Base-by-base conservation (phyloP, 2,329 filamentous ascomycete species). In the Hypoxylon sp. region DNA sequence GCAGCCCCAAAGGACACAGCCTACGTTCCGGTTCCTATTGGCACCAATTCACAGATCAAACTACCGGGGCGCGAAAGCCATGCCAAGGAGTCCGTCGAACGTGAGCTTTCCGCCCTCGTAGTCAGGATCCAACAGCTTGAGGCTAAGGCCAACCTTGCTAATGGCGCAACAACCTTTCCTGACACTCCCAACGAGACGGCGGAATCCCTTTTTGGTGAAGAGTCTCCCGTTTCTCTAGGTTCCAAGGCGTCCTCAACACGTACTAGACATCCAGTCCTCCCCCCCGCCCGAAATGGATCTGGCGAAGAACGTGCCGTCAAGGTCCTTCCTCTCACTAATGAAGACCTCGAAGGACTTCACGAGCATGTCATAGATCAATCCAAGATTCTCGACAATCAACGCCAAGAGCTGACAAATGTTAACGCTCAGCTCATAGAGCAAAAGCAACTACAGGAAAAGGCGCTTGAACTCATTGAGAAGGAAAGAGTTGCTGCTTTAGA, bases 351-450 rank as follows among this genome's bases (percentile, higher is more conserved):
- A 78, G 91, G 92, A 69, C 85, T 97, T 71, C 91, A 91, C 73
- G 93, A 97, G 73, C 93, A 97, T 80, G 91, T 98, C 68, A 92
- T 96, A 76, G 93, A 94, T 77, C 93, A 98, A 81, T 94, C 94
- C 61, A 93, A 96, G 78, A 89, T 97, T 76, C 93, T 97, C 73
- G 90, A 93, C 78, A 92, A 87, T 73, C 94, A 97, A 78, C 91
- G 92, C 72, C 89, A 93, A 72, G 92, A 96, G 79, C 91, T 97
- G 68, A 90, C 91, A 64, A 91, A 90, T 74, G 92, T 97, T 69
- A 93, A 93, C 74, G 90, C 92, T 64, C 93, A 97, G 78, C 86
- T 98, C 54, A 85, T 92, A 61, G 88, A 94, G 79, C 93, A 97
- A 77, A 93, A 96, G 78, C 89, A 91, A 75, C 87, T 93, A 68